Base-by-base conservation (phyloP, 768 basidiomycete genomes). In the Sutorius australiensis region DNA sequence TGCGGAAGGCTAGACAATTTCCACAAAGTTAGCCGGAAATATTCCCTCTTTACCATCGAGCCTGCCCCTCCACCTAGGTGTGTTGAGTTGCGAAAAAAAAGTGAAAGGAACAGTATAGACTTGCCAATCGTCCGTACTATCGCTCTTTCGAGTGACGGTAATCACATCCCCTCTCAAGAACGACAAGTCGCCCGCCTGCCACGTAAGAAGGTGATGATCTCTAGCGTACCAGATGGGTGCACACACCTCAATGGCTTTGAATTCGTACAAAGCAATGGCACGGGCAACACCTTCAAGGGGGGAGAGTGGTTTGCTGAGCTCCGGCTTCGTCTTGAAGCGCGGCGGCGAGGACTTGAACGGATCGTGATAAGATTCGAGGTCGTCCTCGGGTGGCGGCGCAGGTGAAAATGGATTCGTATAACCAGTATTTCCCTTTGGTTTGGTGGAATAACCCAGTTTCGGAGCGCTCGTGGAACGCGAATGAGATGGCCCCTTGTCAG, bases 1-100 rank as follows among this genome's bases (percentile, higher is more conserved):
- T 17, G 32, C 24, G 13, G 19, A 50, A 12, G 11, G 14, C 55
- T 64, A 78, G 27, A 76, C 70, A 51, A 89, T 68, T 64, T 89
- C 86, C n/a, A 90, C 86, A 61, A 89, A 89, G 66, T 91, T 91
- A 14, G 89, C 89, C 32, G 89, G 89, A 67, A 92, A 92, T 41
- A 86, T 79, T 0, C 90, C 90, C 58, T 80, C 73, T 36, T 75
- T 67, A 14, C 77, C 78, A 19, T 79, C 69, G 2, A 83, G 55
- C 63, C 80, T 85, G n/a, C 89, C 89, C 13, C 76, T 85, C 89
- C 89, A 92, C 87, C 87, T 89, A 53, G 14, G 31, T 34, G 2
- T 16, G 6, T 34, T 34, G 19, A 44, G 50, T 49, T 6, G 24
- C 32, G 42, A 39, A 38, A 37, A n/a, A 6, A 16, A 27, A 19